Evolutionary conservation across 257 asterid species (phyloP), one percentile per base, ranked within the genome.

Genomic region (Marsdenia floribunda): DNA sequence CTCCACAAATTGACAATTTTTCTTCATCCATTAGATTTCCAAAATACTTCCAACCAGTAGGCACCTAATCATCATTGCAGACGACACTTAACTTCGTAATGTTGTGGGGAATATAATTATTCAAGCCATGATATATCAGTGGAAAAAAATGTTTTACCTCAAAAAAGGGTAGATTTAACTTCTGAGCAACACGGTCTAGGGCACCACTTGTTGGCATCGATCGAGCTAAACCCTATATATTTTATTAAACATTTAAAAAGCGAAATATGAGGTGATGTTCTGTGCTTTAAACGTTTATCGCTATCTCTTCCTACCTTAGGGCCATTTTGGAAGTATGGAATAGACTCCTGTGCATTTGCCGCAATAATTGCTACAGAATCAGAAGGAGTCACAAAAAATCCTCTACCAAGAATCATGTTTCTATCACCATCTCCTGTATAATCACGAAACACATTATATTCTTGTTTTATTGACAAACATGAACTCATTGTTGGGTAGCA

Each of bases 191-290:
- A n/a, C 94, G 90, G 77, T 95, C 98, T 54, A 95, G 86, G 72
- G 99, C 97, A 75, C 98, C 98, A 81, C 99, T 95, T 53, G 99
- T 90, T 61, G 99, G 98, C 99, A 95, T 95, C 60, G 99, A 95
- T 83, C 99, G 90, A 85, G 99, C 99, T 78, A 95, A 85, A 73
- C 98, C 99, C 99, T 92, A 84, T 89, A 84, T 65, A 73, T 37
- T 66, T 13, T 38, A 8, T 37, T 16, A 15, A 16, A 18, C 16
- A 18, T 12, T 49, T 16, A 16, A 0, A 53, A 16, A 0, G 6
- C 3, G n/a, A 53, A 18, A 18, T 6, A 6, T 18, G n/a, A 38
- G 35, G 47, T 14, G 46, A 64, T 64, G 69, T 64, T 64, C 46
- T 35, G 52, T 66, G 7, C 15, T 65, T 65, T 65, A 65, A 37